Percentiles rank a stretch among this genome's conserved stretches.
Evolutionary conservation across 352 stramenopile genomes (phyloP).

Genomic region (Aphanomyces euteiches): DNA sequence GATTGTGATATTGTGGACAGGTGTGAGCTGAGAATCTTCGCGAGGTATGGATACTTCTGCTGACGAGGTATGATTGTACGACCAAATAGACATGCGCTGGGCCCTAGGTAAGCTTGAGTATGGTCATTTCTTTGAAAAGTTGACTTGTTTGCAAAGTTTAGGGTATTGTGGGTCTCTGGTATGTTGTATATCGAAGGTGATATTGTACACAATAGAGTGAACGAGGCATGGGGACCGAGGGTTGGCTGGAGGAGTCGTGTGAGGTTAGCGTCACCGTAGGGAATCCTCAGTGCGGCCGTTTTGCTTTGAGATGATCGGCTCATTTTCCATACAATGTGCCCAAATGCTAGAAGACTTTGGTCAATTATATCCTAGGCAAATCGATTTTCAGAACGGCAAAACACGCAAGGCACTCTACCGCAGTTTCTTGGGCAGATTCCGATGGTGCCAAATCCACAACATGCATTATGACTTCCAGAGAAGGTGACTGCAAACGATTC

Average conservation of each 20-base stretch:
- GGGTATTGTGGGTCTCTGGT: slow-evolving; percentile 21
- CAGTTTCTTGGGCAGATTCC: too few relatives aligned
- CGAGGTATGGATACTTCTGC: too few relatives aligned
- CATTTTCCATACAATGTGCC: slow-evolving; percentile 21
- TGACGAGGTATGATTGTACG: too few relatives aligned
- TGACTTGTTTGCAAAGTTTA: slow-evolving; percentile 22
- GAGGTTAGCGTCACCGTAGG: slow-evolving; percentile 20
- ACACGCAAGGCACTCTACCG: too few relatives aligned
- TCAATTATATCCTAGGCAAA: background rate
- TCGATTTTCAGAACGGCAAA: too few relatives aligned
- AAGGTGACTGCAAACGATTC: too few relatives aligned
- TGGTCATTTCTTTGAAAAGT: too few relatives aligned
- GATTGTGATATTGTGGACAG: too few relatives aligned
- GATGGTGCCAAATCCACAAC: slow-evolving; percentile 12
- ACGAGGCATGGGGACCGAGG: slow-evolving; percentile 2
- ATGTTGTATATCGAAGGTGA: background rate
- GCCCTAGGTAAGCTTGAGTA: background rate
- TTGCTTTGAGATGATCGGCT: background rate
- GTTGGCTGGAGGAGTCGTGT: slow-evolving; percentile 19
- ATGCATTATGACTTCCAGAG: too few relatives aligned
- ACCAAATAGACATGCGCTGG: background rate
- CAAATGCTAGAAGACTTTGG: slow-evolving; percentile 26
- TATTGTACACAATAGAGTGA: slow-evolving; percentile 11
- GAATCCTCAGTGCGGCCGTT: background rate
- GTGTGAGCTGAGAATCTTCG: too few relatives aligned